Percentiles rank a stretch among this genome's conserved stretches.
Conservation (phyloP, 2,329 filamentous ascomycete species). For the Aspergillus sp. region DNA sequence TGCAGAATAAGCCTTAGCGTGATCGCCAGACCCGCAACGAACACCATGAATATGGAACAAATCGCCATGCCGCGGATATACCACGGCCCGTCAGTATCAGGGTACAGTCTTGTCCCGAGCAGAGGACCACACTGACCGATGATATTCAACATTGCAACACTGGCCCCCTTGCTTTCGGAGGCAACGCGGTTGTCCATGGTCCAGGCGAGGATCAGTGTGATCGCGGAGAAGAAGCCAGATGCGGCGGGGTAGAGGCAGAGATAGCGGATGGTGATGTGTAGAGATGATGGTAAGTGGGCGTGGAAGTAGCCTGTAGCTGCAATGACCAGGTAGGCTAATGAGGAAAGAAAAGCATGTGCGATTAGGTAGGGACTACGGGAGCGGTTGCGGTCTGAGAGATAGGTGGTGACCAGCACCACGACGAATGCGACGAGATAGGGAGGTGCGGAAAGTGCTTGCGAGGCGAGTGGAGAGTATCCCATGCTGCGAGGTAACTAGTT, state of each 20-base stretch:
- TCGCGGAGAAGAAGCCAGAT: constrained; percentile 72
- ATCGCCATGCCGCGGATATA: constrained; percentile 56
- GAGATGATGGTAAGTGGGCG: constrained; percentile 21
- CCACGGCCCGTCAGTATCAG: constrained; percentile 49
- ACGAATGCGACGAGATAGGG: constrained; percentile 72
- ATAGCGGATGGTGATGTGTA: constrained; percentile 50
- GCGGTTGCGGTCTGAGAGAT: constrained; percentile 59
- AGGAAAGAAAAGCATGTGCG: constrained; percentile 60
- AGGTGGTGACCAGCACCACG: constrained; percentile 62
- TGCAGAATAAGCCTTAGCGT: constrained; percentile 47
- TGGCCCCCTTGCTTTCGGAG: constrained; percentile 61
- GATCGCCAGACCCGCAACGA: constrained; percentile 50
- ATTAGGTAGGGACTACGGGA: constrained; percentile 60
- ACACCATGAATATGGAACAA: constrained; percentile 56
- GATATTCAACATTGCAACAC: constrained; percentile 71
- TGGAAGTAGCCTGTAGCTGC: constrained; percentile 44
- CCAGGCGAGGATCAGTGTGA: constrained; percentile 81
- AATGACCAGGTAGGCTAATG: constrained; percentile 55
- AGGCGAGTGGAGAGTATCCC: constrained; percentile 59
- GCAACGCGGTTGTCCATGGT: constrained; percentile 74
- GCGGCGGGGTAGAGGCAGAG: constrained; percentile 69
- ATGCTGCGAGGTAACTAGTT: constrained; percentile 37
- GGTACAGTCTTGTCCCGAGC: constrained; percentile 60
- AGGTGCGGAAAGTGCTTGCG: constrained; percentile 72
- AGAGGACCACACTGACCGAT: constrained; percentile 73